phyloP scores from a whole-genome alignment of 2,329 filamentous ascomycete species.

The Neofusicoccum kwambonambiense region DNA sequence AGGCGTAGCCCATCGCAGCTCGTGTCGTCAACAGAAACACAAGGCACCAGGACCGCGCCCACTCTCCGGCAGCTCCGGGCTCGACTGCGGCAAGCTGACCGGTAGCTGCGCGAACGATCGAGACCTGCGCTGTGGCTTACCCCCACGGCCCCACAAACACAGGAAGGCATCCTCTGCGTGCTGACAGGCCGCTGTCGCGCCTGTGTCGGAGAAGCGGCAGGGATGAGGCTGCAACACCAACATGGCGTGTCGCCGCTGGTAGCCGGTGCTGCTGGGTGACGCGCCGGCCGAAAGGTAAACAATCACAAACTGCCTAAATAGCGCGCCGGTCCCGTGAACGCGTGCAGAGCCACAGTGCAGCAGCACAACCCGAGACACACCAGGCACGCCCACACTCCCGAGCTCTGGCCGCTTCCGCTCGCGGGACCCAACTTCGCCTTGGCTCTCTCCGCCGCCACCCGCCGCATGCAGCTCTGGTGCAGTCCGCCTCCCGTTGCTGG shows the following conservation, averaged over 20 bases:
- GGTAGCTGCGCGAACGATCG: slow-evolving; percentile 12
- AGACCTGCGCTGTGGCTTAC: slow-evolving; percentile 12
- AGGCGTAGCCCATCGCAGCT: not conserved
- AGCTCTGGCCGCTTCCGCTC: slow-evolving; percentile 5
- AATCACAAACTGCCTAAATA: slow-evolving; percentile 17
- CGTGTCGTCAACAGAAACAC: slow-evolving; percentile 21
- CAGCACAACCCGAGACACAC: slow-evolving; percentile 7
- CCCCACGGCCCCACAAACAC: slow-evolving; percentile 27
- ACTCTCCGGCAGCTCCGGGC: slow-evolving; percentile 10
- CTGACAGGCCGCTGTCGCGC: slow-evolving; percentile 30
- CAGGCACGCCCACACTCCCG: not conserved
- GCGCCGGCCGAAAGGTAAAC: slow-evolving; percentile 18
- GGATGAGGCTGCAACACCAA: slow-evolving; percentile 11
- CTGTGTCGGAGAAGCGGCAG: slow-evolving; percentile 19
- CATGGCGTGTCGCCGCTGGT: slow-evolving; percentile 1
- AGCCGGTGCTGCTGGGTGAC: slow-evolving; percentile 10
- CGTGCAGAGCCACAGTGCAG: not conserved
- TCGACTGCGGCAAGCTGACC: slow-evolving; percentile 27
- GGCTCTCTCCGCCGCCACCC: slow-evolving; percentile 1
- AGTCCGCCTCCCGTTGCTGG: not conserved
- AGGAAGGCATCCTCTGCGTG: slow-evolving; percentile 28
- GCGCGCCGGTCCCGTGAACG: slow-evolving; percentile 12
- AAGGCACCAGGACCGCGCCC: slow-evolving; percentile 23
- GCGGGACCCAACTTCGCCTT: slow-evolving; percentile 2
- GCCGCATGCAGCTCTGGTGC: not conserved